A percentile compares a stretch with the other conserved stretches of the same genome.
Conservation (phyloP, 1,284 basidiomycete genomes). For the Moniliophthora roreri region DNA sequence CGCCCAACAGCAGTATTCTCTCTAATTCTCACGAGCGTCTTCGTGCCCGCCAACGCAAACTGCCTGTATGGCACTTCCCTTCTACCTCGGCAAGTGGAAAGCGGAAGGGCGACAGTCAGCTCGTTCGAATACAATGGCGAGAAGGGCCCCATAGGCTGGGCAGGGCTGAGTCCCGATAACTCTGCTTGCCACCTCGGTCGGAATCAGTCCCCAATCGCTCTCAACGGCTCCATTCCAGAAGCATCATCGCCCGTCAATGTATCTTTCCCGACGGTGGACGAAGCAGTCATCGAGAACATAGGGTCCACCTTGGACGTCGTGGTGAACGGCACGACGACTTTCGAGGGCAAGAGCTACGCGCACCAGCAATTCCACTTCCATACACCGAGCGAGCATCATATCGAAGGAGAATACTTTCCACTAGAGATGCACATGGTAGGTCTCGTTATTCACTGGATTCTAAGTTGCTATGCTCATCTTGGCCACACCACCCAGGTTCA, state of each 20-base stretch:
- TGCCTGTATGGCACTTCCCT: background rate
- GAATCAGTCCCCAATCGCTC: conserved; percentile 1
- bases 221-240: background rate
- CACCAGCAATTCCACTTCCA: conserved; percentile 16
- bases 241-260: background rate
- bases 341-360: conserved; percentile 6
- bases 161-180: background rate
- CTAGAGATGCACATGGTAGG: conserved; percentile 15
- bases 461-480: background rate
- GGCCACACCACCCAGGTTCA: background rate
- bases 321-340: conserved; percentile 6
- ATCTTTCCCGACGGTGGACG: background rate
- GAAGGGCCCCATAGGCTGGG: background rate
- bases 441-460: background rate
- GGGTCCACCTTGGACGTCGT: conserved; percentile 13
- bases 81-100: background rate
- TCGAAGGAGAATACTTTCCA: conserved; percentile 11
- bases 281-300: conserved; percentile 11
- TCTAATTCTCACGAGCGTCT: background rate
- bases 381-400: conserved; percentile 14
- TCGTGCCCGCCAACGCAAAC: background rate
- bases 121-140: background rate
- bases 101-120: background rate
- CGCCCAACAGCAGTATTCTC: background rate
- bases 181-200: background rate